phyloP scores from a whole-genome alignment of 768 basidiomycete genomes.

The Amanita jacksonii region DNA sequence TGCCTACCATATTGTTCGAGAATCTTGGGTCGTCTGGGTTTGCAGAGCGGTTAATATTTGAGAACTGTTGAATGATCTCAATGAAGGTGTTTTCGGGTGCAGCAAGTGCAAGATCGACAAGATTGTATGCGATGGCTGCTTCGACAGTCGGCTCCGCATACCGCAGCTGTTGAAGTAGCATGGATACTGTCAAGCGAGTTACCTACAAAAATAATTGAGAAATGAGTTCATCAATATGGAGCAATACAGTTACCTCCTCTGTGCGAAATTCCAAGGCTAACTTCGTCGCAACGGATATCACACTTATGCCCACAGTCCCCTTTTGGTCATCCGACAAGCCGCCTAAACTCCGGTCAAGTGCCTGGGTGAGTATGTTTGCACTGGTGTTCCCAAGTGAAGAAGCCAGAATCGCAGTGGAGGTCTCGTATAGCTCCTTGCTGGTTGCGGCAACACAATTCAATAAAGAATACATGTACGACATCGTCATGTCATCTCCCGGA shows the following conservation, averaged over 20 bases:
- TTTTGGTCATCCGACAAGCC: constrained; percentile 79
- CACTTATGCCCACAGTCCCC: constrained; percentile 77
- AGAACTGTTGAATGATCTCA: constrained; percentile 81
- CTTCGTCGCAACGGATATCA: constrained; percentile 83
- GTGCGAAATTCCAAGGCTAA: constrained; percentile 80
- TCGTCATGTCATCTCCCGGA: constrained; percentile 79
- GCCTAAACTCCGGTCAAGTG: constrained; percentile 53
- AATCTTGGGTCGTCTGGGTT: constrained; percentile 83
- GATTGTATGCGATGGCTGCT: constrained; percentile 83
- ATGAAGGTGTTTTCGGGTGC: constrained; percentile 69
- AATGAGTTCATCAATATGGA: not conserved
- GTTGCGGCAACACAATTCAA: constrained; percentile 86
- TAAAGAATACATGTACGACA: constrained; percentile 96
- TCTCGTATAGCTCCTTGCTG: constrained; percentile 64
- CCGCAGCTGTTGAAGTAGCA: constrained; percentile 82
- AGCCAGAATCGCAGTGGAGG: constrained; percentile 16
- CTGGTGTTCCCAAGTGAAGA: not conserved
- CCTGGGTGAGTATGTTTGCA: constrained; percentile 24
- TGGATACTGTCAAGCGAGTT: constrained; percentile 80
- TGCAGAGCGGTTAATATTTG: constrained; percentile 74
- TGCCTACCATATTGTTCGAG: constrained; percentile 84
- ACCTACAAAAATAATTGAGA: constrained; percentile 35
- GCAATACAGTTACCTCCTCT: constrained; percentile 52
- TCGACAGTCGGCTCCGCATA: constrained; percentile 83
- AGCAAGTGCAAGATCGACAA: constrained; percentile 80